Evolutionary conservation across 1,284 basidiomycete species (phyloP).

Genomic region (Mycosarcoma mackinlayi): DNA sequence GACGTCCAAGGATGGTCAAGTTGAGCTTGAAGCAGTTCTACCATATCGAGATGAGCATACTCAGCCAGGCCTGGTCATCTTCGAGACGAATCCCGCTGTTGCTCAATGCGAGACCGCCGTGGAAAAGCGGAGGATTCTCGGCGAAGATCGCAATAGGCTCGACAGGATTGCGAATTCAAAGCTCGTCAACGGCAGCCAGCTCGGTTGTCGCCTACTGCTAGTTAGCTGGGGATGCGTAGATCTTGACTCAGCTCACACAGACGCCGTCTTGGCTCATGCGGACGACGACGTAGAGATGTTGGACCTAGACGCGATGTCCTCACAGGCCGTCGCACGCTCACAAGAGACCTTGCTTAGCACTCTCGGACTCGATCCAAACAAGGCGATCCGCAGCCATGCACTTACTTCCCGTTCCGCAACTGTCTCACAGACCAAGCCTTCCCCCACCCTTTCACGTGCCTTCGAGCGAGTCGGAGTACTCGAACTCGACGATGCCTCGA

Average conservation of each 20-base stretch:
- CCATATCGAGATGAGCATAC: conserved; percentile 12
- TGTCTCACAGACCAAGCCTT: not conserved
- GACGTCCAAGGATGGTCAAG: not conserved
- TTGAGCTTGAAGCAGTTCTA: conserved; percentile 10
- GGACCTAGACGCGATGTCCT: not conserved
- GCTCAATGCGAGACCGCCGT: conserved; percentile 11
- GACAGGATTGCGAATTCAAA: conserved; percentile 16
- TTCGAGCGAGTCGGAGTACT: conserved; percentile 35
- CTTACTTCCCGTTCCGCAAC: not conserved
- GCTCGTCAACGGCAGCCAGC: conserved; percentile 13
- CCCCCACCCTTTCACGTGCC: not conserved
- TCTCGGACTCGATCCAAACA: conserved; percentile 15
- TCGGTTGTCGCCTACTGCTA: conserved; percentile 32
- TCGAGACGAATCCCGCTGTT: conserved; percentile 32
- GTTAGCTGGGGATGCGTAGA: conserved; percentile 24
- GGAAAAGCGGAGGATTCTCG: conserved; percentile 7
- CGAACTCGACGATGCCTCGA: conserved; percentile 33
- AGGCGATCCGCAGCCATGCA: not conserved
- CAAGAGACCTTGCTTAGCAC: not conserved
- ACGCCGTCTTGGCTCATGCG: not conserved
- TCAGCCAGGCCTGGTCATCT: conserved; percentile 40
- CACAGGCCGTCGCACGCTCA: not conserved
- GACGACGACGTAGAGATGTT: conserved; percentile 24
- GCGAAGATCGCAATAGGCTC: conserved; percentile 22
- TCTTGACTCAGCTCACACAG: not conserved